A percentile compares a stretch with the other conserved stretches of the same genome.
These are phyloP conservation scores for Chalara sp. DNA, from an alignment of 2,329 filamentous ascomycete genomes.

Conservation along the genomic window DNA sequence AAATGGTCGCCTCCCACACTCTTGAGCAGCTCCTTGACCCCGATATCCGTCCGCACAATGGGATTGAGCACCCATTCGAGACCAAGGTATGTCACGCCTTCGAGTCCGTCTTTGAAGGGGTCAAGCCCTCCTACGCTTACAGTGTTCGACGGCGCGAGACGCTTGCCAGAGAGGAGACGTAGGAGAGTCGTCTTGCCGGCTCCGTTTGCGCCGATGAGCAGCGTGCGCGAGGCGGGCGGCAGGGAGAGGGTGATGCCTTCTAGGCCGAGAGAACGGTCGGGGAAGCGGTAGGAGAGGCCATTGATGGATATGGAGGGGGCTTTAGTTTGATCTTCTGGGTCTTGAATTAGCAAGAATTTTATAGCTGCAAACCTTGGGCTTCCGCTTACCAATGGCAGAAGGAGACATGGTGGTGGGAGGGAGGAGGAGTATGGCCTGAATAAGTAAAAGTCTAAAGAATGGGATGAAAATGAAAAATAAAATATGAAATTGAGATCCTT, in stretches of 20 bases:
- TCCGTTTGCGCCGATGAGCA: conserved; percentile 93
- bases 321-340: conserved; percentile 8
- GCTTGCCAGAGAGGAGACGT: conserved; percentile 85
- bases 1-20: conserved; percentile 84
- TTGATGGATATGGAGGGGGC: conserved; percentile 55
- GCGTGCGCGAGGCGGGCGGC: conserved; percentile 76
- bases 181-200: conserved; percentile 96
- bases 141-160: conserved; percentile 70
- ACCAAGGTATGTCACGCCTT: conserved; percentile 94
- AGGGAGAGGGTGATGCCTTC: conserved; percentile 67
- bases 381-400: too few relatives aligned
- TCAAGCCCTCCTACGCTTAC: conserved; percentile 79
- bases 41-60: conserved; percentile 92
- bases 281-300: conserved; percentile 81
- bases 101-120: conserved; percentile 82
- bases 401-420: neutral
- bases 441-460: neutral
- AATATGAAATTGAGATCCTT: neutral
- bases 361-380: too few relatives aligned
- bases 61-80: conserved; percentile 98
- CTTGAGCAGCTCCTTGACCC: conserved; percentile 75
- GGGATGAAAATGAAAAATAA: neutral
- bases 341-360: too few relatives aligned
- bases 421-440: neutral
- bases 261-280: conserved; percentile 75